Evolutionary conservation across 257 asterid species (phyloP).

Genomic region (Lycium ferocissimum): DNA sequence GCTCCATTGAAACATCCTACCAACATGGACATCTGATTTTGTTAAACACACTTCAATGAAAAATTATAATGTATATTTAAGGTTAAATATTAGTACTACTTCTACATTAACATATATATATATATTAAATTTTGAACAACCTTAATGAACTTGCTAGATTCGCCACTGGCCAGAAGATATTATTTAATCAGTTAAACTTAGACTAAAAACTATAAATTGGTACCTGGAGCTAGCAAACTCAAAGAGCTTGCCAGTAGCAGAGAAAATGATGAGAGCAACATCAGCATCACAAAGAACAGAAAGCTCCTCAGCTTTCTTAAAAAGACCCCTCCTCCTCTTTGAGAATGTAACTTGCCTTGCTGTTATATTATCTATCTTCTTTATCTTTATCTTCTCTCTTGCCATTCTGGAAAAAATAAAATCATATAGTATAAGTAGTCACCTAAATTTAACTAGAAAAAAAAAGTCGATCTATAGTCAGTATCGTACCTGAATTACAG

Average conservation of each 20-base stretch:
- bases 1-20: too few species aligned
- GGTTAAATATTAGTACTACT: too few species aligned
- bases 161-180: background rate
- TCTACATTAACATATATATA: too few species aligned
- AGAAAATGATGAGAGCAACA: constrained; percentile 51
- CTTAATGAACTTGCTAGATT: background rate
- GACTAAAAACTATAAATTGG: background rate
- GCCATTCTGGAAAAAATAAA: constrained; percentile 36
- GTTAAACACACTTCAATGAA: too few species aligned
- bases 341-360: constrained; percentile 57
- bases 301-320: constrained; percentile 55
- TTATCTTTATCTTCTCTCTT: constrained; percentile 52
- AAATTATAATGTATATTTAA: too few species aligned
- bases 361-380: constrained; percentile 49
- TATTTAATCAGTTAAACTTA: background rate
- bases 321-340: constrained; percentile 50
- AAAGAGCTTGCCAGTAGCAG: constrained; percentile 49
- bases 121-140: too few species aligned
- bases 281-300: constrained; percentile 52
- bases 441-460: too few species aligned
- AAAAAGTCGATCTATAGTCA: too few species aligned
- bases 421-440: background rate
- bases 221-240: constrained; percentile 46
- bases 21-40: too few species aligned
- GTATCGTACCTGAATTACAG: background rate